Evolutionary conservation across 768 basidiomycete species (phyloP), one percentile per base, ranked within the genome.

Genomic region (Coprinopsis cinerea): DNA sequence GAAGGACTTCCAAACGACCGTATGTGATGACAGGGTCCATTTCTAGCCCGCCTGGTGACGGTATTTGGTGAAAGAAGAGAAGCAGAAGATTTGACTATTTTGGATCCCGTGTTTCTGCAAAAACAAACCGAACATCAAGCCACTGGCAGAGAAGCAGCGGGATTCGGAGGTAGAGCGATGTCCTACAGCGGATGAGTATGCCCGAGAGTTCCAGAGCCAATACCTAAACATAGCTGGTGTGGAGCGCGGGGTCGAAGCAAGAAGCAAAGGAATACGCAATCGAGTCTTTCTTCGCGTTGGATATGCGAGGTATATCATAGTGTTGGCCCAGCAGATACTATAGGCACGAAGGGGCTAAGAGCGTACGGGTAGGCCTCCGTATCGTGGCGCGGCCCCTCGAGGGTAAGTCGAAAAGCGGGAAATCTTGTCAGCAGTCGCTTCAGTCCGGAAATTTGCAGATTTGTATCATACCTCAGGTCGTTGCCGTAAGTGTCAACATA

Each of bases 361-460:
- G 24, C 23, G 43, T 32, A 47, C 9, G 14, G 25, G 11, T 27
- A 4, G 39, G 20, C n/a, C n/a, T 40, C 18, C 39, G 30, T 32
- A 15, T 32, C 15, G 30, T 15, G 30, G 30, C 10, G 39, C 22
- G 17, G 14, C 17, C 14, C 18, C 26, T 9, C 3, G 23, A 26
- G 26, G 36, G 17, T 36, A n/a, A n/a, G 3, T 37, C 35, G 41
- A 11, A 20, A 22, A 24, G 24, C 42, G 49, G 41, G 24, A 7
- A 36, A 50, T 35, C 49, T 25, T 49, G 48, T 49, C 37, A 28
- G 28, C 39, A 17, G 48, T 18, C 17, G 39, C 30, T 36, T n/a
- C 23, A 30, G 41, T 36, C 30, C 48, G 48, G 26, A 26, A 20
- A 39, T 17, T 9, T 18, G n/a, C 18, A 43, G 41, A 43, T 43